Base-by-base conservation (phyloP, 305 asterid species). In the Euphrasia arctica region DNA sequence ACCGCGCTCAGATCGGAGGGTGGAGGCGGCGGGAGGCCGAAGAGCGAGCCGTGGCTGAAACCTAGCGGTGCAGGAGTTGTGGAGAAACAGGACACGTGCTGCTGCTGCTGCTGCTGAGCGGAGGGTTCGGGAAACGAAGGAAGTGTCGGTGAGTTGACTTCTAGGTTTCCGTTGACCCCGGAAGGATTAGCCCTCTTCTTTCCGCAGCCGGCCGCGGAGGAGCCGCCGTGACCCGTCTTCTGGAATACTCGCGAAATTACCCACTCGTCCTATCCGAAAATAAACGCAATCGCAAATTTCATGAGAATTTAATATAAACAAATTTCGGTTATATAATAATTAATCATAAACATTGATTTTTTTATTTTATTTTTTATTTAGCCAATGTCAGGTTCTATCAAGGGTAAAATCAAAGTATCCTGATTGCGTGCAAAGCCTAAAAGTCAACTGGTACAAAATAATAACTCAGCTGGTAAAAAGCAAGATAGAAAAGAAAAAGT, bases 1-100 rank as follows among this genome's bases (percentile, higher is more conserved):
- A 71, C 54, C 3, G 41, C 34, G 54, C 45, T 29, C 4, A 71
- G 65, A 9, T 31, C 25, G 2, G 75, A 25, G 4, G 62, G 60
- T 3, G 71, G 80, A 9, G 79, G 78, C 2, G 72, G 72, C 0
- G 83, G 82, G 4, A 80, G 75, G 6, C 78, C 85, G 63, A 75
- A 75, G 50, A 83, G 54, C 4, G 90, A 77, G 67, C 22, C 65
- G 1, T 73, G 75, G 76, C 73, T 72, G 80, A 76, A 80, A 65
- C 65, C 43, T 8, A 77, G 61, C 6, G 79, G 63, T 29, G 75
- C 70, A 8, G 77, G 13, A 64, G 78, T 25, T 0, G 27, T 87
- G 97, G 97, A 90, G 97, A 90, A 90, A 83, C 97, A 90, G 95
- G 97, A 72, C 95, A 90, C 97, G 95, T 90, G 97, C 97, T 85